A percentile compares a stretch with the other conserved stretches of the same genome.
Conservation (phyloP, 257 asterid genomes). For the Nicotiana tomentosiformis region DNA sequence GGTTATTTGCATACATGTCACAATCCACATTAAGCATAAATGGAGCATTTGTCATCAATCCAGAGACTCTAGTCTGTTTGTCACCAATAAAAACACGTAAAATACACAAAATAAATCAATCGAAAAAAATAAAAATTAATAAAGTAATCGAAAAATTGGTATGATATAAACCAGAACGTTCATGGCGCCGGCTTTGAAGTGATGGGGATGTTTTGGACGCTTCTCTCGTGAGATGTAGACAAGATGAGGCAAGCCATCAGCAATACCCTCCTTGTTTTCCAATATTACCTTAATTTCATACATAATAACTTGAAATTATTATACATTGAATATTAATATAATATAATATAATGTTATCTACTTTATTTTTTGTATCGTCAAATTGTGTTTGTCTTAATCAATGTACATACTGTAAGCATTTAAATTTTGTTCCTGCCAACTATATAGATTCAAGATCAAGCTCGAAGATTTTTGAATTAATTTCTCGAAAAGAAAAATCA, state of each 20-base stretch:
- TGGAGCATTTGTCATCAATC: conserved; percentile 39
- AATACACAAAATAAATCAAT: not conserved
- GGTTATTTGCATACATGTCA: conserved; percentile 33
- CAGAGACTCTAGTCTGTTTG: conserved; percentile 32
- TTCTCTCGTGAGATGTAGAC: conserved; percentile 36
- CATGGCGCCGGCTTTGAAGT: conserved; percentile 42
- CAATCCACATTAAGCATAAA: conserved; percentile 39
- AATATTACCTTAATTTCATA: conserved; percentile 20
- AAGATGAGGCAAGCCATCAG: conserved; percentile 22
- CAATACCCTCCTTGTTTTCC: conserved; percentile 18
- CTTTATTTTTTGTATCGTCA: too few species aligned
- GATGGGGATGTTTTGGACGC: conserved; percentile 32
- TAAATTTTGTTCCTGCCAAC: too few species aligned
- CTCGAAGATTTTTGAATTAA: too few species aligned
- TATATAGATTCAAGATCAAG: too few species aligned
- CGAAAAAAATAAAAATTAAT: not conserved
- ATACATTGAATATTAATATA: not conserved
- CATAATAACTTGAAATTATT: not conserved
- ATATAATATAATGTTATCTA: too few species aligned
- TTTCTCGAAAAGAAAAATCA: too few species aligned
- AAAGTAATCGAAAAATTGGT: too few species aligned
- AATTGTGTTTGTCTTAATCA: too few species aligned
- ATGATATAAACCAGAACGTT: conserved; percentile 25
- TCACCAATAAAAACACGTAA: not conserved
- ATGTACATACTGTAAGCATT: too few species aligned